Conservation (phyloP, 352 stramenopile genomes). For the Phytophthora cryptogea region DNA sequence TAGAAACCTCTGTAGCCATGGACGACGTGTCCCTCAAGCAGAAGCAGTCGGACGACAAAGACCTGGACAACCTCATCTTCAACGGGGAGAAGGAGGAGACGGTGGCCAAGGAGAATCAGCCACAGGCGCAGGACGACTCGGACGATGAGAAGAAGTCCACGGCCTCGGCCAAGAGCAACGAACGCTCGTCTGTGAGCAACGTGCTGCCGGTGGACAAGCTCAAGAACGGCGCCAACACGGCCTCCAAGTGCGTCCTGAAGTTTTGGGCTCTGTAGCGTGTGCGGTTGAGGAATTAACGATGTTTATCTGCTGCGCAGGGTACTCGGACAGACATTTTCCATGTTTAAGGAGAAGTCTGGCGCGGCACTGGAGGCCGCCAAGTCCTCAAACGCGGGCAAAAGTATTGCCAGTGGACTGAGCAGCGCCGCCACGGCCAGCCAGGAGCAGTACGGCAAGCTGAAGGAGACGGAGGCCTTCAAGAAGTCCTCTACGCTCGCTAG, state of each 20-base stretch:
- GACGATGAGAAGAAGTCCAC: slow-evolving; percentile 45
- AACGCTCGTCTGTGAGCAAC: slow-evolving; percentile 73
- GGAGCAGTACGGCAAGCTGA: slow-evolving; percentile 80
- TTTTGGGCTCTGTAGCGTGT: neutral
- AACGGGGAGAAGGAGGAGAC: slow-evolving; percentile 64
- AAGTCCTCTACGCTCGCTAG: slow-evolving; percentile 71
- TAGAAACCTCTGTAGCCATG: slow-evolving; percentile 21
- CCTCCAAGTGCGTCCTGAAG: slow-evolving; percentile 60
- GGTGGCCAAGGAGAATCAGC: slow-evolving; percentile 33
- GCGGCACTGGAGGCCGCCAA: slow-evolving; percentile 79
- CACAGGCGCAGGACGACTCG: slow-evolving; percentile 43
- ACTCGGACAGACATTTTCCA: slow-evolving; percentile 65
- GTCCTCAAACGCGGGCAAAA: slow-evolving; percentile 71
- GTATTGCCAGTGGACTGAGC: slow-evolving; percentile 67
- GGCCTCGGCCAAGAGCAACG: slow-evolving; percentile 50
- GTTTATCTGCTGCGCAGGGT: slow-evolving; percentile 41
- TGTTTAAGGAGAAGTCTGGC: slow-evolving; percentile 77
- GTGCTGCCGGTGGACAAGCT: slow-evolving; percentile 87
- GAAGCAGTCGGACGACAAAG: slow-evolving; percentile 69
- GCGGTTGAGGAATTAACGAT: neutral
- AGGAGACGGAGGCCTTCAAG: slow-evolving; percentile 87
- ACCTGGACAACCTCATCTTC: slow-evolving; percentile 88
- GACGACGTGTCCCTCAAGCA: slow-evolving; percentile 63
- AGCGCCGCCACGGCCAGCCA: slow-evolving; percentile 63
- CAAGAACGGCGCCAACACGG: slow-evolving; percentile 86